Conservation (phyloP, 352 stramenopile genomes). For the Pythium plurisporium region DNA sequence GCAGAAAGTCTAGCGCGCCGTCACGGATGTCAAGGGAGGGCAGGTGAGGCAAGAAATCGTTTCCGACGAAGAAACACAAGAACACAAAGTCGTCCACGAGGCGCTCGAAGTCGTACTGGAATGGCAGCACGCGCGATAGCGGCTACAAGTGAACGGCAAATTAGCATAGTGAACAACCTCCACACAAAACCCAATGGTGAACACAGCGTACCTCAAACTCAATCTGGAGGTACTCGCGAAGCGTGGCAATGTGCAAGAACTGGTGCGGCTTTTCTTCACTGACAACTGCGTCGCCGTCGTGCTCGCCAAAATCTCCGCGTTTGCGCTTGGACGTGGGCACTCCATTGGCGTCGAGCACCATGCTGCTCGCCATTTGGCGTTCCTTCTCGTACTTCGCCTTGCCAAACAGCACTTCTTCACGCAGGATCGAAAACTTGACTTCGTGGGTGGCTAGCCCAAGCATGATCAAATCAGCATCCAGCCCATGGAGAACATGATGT, state of each 20-base stretch:
- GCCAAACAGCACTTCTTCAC: conserved; percentile 92
- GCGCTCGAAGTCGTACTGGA: conserved; percentile 96
- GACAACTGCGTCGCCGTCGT: conserved; percentile 70
- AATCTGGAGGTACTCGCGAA: conserved; percentile 92
- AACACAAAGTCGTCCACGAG: conserved; percentile 99
- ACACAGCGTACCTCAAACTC: conserved; percentile 83
- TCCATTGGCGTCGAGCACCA: conserved; percentile 68
- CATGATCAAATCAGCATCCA: conserved; percentile 99
- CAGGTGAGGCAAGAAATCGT: conserved; percentile 99
- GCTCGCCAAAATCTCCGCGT: conserved; percentile 79
- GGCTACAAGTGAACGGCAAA: too few relatives aligned
- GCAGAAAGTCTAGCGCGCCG: conserved; percentile 97
- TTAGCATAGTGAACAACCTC: too few relatives aligned
- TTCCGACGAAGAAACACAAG: conserved; percentile 99
- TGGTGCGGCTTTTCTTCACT: conserved; percentile 91
- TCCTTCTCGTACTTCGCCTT: conserved; percentile 79
- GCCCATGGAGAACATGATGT: conserved; percentile 96
- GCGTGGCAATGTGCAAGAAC: conserved; percentile 90
- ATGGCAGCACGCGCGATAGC: conserved; percentile 75
- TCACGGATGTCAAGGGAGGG: conserved; percentile 98
- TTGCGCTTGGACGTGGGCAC: conserved; percentile 68
- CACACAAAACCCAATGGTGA: background rate
- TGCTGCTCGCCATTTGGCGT: conserved; percentile 59
- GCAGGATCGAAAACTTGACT: conserved; percentile 97
- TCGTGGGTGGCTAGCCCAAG: conserved; percentile 98